Evolutionary conservation across 345 rosid species (phyloP).

Genomic region (Populus simonii): DNA sequence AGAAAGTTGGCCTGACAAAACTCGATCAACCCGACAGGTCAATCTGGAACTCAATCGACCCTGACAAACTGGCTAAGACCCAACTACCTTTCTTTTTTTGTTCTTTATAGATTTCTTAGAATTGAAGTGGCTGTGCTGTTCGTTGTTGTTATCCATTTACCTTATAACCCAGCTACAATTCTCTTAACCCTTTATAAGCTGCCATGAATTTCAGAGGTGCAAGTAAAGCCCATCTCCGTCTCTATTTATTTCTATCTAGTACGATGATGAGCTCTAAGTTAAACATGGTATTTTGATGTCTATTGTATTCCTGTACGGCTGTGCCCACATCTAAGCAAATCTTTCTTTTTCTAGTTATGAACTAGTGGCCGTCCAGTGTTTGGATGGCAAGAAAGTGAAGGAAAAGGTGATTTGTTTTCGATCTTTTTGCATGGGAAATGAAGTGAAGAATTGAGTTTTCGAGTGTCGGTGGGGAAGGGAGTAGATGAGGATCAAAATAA

Average conservation of each 20-base stretch:
- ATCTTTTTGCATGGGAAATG: not conserved
- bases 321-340: constrained; percentile 47
- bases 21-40: no score
- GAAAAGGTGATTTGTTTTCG: not conserved
- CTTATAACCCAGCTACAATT: not conserved
- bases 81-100: not conserved
- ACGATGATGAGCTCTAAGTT: constrained; percentile 45
- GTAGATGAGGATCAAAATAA: not conserved
- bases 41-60: no score
- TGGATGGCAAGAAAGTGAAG: not conserved
- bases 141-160: not conserved
- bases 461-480: not conserved
- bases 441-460: not conserved
- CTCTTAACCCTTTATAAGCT: not conserved
- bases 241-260: not conserved
- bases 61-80: rapidly evolving
- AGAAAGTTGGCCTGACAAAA: no score
- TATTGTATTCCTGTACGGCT: constrained; percentile 32
- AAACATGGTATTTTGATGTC: not conserved
- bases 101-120: not conserved
- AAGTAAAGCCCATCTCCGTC: constrained; percentile 30
- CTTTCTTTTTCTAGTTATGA: not conserved
- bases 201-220: constrained; percentile 60
- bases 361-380: not conserved
- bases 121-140: not conserved